Conservation (phyloP, 495 filamentous ascomycete species). For the Amniculicola lignicola region DNA sequence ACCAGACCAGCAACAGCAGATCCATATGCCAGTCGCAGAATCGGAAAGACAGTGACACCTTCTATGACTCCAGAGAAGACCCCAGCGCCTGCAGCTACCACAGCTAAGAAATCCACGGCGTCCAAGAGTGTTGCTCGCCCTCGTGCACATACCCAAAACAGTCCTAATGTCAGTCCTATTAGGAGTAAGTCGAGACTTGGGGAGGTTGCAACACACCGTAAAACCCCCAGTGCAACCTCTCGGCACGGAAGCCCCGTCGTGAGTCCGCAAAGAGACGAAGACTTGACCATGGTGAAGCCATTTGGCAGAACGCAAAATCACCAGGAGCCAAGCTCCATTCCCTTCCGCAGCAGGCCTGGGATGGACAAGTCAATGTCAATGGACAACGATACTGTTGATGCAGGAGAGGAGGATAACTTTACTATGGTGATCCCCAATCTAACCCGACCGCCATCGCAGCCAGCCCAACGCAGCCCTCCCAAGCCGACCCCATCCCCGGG, state of each 20-base stretch:
- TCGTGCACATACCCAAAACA: conserved; percentile 27
- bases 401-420: conserved; percentile 43
- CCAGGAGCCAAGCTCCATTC: conserved; percentile 18
- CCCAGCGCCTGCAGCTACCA: conserved; percentile 48
- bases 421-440: conserved; percentile 45
- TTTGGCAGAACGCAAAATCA: conserved; percentile 18
- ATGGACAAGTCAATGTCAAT: conserved; percentile 37
- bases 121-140: conserved; percentile 23
- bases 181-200: conserved; percentile 32
- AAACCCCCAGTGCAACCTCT: conserved; percentile 23
- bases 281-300: conserved; percentile 44
- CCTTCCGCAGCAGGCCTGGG: conserved; percentile 31
- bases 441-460: conserved; percentile 15
- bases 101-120: conserved; percentile 37
- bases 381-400: conserved; percentile 35
- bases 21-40: conserved; percentile 49
- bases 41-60: conserved; percentile 42
- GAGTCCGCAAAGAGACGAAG: conserved; percentile 39
- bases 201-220: conserved; percentile 25
- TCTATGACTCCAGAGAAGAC: conserved; percentile 46
- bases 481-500: conserved; percentile 17
- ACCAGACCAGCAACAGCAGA: conserved; percentile 58
- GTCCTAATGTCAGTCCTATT: conserved; percentile 34
- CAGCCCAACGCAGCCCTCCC: conserved; percentile 25
- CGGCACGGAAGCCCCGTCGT: conserved; percentile 34